phyloP scores from a whole-genome alignment of 441 rosid species.

The Gossypium gossypioides region DNA sequence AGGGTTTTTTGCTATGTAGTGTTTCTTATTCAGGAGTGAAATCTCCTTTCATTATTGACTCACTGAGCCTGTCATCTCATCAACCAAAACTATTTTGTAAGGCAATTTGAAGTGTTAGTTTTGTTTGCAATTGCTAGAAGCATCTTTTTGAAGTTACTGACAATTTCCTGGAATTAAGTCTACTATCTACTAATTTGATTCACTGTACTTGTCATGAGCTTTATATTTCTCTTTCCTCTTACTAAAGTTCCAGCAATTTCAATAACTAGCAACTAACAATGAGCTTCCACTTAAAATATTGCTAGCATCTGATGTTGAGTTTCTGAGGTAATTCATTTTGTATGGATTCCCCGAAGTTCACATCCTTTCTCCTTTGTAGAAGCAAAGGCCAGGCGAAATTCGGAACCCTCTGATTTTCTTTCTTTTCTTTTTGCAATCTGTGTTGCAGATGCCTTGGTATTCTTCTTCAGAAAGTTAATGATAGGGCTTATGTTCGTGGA shows the following conservation, averaged over 20 bases:
- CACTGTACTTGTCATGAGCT: background rate
- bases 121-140: background rate
- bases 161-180: background rate
- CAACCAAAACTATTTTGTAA: background rate
- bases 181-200: background rate
- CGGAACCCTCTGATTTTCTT: slow-evolving; percentile 1
- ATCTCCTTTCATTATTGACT: background rate
- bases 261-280: background rate
- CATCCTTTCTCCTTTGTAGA: background rate
- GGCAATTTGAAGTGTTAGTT: background rate
- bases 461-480: slow-evolving; percentile 92
- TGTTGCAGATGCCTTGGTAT: slow-evolving; percentile 74
- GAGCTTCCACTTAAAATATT: background rate
- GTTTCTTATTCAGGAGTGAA: background rate
- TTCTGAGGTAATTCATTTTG: background rate
- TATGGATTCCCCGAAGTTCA: background rate
- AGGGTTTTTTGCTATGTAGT: background rate
- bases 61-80: background rate
- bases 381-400: background rate
- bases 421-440: background rate
- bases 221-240: background rate
- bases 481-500: slow-evolving; percentile 68
- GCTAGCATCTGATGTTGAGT: background rate
- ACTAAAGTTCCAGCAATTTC: slow-evolving; percentile 1
- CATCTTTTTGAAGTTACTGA: background rate